phyloP scores from a whole-genome alignment of 2,329 filamentous ascomycete genomes.

The Arthrobotrys iridis region DNA sequence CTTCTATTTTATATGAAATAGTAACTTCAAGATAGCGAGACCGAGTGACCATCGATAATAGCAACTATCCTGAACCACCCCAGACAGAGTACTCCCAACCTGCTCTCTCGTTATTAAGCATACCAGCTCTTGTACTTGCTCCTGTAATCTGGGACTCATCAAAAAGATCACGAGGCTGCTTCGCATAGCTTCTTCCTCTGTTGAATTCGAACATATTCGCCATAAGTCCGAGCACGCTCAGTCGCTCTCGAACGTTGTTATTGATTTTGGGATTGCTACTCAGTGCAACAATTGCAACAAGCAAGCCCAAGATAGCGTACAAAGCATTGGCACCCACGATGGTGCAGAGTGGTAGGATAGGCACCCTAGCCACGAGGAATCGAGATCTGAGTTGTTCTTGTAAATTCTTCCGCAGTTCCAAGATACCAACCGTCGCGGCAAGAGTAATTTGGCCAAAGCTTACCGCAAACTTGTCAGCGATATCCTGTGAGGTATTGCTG shows the following conservation, averaged over 20 bases:
- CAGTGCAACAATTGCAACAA: slow-evolving; percentile 7
- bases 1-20: neutral
- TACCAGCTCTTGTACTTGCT: neutral
- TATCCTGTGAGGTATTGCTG: slow-evolving; percentile 14
- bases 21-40: neutral
- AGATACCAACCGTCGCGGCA: neutral
- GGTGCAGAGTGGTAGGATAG: neutral
- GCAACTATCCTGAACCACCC: no score
- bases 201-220: slow-evolving; percentile 24
- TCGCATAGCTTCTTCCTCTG: neutral
- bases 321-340: slow-evolving; percentile 3
- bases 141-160: neutral
- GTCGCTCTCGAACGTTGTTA: slow-evolving; percentile 15
- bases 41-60: neutral
- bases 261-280: neutral
- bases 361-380: slow-evolving; percentile 3
- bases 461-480: slow-evolving; percentile 11
- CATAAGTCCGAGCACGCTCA: slow-evolving; percentile 11
- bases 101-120: neutral
- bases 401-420: slow-evolving; percentile 1
- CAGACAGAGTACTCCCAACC: slow-evolving; percentile 4
- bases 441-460: slow-evolving; percentile 6
- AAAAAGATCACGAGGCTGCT: neutral
- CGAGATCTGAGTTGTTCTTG: neutral
- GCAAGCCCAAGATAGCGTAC: slow-evolving; percentile 12